These are phyloP conservation scores for Pholiota molesta DNA, from an alignment of 768 basidiomycete genomes.

Conservation along the genomic window DNA sequence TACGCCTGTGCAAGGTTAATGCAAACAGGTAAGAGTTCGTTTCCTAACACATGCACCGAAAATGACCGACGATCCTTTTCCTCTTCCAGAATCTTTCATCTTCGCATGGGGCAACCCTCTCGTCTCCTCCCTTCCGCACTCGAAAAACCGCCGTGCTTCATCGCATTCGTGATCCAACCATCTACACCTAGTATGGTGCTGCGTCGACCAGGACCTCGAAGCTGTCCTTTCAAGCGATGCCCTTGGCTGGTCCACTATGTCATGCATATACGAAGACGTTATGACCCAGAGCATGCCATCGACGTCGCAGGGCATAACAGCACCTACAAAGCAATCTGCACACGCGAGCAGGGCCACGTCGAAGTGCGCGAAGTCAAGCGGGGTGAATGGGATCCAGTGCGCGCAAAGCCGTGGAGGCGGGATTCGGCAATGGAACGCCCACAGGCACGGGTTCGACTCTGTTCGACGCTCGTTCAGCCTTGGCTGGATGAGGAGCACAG, in stretches of 20 bases:
- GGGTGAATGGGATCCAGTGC: background rate
- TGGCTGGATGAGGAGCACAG: constrained; percentile 8
- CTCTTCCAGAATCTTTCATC: constrained; percentile 42
- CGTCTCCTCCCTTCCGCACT: constrained; percentile 43
- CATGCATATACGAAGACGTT: constrained; percentile 34
- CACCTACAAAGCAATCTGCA: background rate
- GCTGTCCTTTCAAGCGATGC: constrained; percentile 44
- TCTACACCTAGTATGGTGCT: constrained; percentile 61
- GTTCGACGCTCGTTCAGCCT: background rate
- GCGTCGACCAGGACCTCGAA: constrained; percentile 56
- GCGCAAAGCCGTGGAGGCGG: background rate
- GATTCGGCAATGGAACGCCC: constrained; percentile 1
- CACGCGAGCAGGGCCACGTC: background rate
- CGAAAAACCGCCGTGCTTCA: constrained; percentile 44
- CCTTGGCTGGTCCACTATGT: constrained; percentile 60
- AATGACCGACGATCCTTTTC: background rate
- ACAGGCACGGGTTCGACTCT: constrained; percentile 3
- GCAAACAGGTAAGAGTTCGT: background rate
- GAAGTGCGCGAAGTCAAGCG: background rate
- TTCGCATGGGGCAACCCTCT: constrained; percentile 72
- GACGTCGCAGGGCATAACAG: background rate
- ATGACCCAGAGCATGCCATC: constrained; percentile 1
- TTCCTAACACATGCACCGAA: background rate
- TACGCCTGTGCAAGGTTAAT: constrained; percentile 2
- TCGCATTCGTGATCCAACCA: constrained; percentile 45